A percentile compares a stretch with the other conserved stretches of the same genome.
phyloP scores from a whole-genome alignment of 768 basidiomycete genomes.

The Gloeostereum incarnatum region DNA sequence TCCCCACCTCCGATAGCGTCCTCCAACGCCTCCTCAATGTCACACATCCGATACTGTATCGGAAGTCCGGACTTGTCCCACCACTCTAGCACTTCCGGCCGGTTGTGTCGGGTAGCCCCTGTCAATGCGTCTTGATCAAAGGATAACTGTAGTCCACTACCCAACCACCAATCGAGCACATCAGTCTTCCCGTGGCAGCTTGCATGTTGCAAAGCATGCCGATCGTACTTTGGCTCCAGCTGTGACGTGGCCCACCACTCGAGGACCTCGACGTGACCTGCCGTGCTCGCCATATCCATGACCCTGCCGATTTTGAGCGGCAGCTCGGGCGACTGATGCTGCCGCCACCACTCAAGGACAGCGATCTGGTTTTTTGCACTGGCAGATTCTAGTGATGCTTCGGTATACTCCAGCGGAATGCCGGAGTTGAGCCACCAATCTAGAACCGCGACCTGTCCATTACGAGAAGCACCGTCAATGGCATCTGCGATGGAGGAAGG shows the following conservation, averaged over 20 bases:
- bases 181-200: conserved; percentile 75
- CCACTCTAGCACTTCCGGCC: conserved; percentile 80
- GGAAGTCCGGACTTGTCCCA: conserved; percentile 76
- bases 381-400: conserved; percentile 71
- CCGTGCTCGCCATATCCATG: conserved; percentile 79
- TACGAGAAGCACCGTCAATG: conserved; percentile 70
- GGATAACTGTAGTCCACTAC: conserved; percentile 64
- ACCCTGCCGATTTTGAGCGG: conserved; percentile 76
- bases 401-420: conserved; percentile 64
- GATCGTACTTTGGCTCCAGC: conserved; percentile 72
- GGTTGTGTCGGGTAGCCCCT: conserved; percentile 74
- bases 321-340: conserved; percentile 35
- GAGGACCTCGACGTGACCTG: conserved; percentile 65
- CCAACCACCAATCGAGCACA: conserved; percentile 78
- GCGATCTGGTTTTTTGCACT: conserved; percentile 69
- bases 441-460: conserved; percentile 64
- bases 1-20: conserved; percentile 80
- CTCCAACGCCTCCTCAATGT: conserved; percentile 86
- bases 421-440: conserved; percentile 78
- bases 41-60: conserved; percentile 84
- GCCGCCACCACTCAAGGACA: conserved; percentile 70
- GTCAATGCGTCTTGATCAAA: conserved; percentile 77
- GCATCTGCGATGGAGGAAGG: conserved; percentile 53
- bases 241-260: conserved; percentile 83
- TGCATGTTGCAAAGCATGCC: conserved; percentile 67